These are phyloP conservation scores for Fusarium sp. DNA, from an alignment of 2,329 filamentous ascomycete species.

Conservation along the genomic window DNA sequence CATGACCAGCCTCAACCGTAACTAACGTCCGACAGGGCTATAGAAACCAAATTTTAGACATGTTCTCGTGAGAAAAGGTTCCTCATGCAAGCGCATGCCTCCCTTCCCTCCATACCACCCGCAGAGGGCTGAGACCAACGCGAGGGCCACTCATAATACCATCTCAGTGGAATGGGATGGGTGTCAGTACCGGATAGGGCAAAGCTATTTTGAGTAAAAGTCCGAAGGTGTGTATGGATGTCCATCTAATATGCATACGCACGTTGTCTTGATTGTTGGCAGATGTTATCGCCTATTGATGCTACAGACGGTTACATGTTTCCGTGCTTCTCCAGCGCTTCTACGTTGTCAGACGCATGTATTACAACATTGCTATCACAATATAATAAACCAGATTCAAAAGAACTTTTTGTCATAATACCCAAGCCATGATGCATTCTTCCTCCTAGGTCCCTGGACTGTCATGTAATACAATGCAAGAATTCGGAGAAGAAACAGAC, in stretches of 20 bases:
- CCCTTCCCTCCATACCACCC: conserved; percentile 7
- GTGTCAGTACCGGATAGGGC: conserved; percentile 36
- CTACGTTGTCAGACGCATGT: conserved; percentile 6
- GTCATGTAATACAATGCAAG: conserved; percentile 4
- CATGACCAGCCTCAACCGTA: conserved; percentile 14
- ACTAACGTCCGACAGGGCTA: conserved; percentile 6
- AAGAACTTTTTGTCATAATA: conserved; percentile 5
- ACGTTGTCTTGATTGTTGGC: conserved; percentile 9
- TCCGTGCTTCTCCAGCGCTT: conserved; percentile 8
- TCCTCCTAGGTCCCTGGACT: not conserved
- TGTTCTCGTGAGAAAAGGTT: conserved; percentile 17
- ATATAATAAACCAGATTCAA: not conserved
- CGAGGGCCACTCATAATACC: conserved; percentile 33
- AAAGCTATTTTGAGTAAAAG: conserved; percentile 5
- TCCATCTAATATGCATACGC: no score
- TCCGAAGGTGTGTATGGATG: not conserved
- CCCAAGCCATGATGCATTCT: not conserved
- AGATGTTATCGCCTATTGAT: conserved; percentile 17
- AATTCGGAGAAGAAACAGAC: conserved; percentile 17
- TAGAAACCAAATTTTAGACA: not conserved
- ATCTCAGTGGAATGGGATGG: conserved; percentile 39
- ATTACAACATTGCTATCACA: conserved; percentile 1
- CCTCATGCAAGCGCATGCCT: conserved; percentile 7
- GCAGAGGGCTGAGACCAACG: conserved; percentile 31
- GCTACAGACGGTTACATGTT: conserved; percentile 13